Percentiles rank a stretch among this genome's conserved stretches.
Evolutionary conservation across 192 early-diverging fungal species (phyloP).

Genomic region (Dissophora ornata): DNA sequence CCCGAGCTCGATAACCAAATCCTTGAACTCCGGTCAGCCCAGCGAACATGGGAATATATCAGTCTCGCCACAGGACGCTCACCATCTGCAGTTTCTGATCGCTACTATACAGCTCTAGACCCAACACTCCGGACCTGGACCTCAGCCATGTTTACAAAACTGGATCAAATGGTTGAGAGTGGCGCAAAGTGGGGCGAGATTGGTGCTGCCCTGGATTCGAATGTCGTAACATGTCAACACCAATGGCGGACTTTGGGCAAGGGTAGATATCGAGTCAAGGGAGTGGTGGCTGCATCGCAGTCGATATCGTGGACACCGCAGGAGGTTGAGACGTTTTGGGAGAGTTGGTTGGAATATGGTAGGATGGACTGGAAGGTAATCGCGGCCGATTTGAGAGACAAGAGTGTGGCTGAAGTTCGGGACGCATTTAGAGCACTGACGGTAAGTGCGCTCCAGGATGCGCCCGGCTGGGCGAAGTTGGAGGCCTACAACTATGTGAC

Average conservation of each 20-base stretch:
- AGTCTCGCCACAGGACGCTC: conserved; percentile 6
- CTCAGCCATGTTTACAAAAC: conserved; percentile 30
- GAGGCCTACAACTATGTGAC: conserved; percentile 24
- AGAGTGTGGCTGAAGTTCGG: conserved; percentile 1
- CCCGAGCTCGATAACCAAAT: conserved; percentile 23
- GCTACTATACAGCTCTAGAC: conserved; percentile 29
- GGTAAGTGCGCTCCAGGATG: conserved; percentile 19
- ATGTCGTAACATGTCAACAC: conserved; percentile 27
- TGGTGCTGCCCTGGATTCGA: background rate
- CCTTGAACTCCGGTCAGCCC: background rate
- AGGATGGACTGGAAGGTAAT: conserved; percentile 9
- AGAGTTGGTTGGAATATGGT: conserved; percentile 4
- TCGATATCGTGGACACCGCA: background rate
- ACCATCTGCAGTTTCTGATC: conserved; percentile 21
- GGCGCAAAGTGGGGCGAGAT: conserved; percentile 19
- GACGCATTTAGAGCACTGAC: conserved; percentile 3
- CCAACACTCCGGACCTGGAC: conserved; percentile 38
- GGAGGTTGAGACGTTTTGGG: conserved; percentile 33
- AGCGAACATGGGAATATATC: conserved; percentile 43
- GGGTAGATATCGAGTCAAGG: conserved; percentile 24
- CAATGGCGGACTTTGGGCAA: conserved; percentile 39
- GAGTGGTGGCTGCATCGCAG: background rate
- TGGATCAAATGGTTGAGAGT: conserved; percentile 46
- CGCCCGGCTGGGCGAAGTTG: conserved; percentile 40
- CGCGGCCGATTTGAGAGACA: background rate